phyloP scores from a whole-genome alignment of 495 filamentous ascomycete genomes.

The Podospora pseudocomata region DNA sequence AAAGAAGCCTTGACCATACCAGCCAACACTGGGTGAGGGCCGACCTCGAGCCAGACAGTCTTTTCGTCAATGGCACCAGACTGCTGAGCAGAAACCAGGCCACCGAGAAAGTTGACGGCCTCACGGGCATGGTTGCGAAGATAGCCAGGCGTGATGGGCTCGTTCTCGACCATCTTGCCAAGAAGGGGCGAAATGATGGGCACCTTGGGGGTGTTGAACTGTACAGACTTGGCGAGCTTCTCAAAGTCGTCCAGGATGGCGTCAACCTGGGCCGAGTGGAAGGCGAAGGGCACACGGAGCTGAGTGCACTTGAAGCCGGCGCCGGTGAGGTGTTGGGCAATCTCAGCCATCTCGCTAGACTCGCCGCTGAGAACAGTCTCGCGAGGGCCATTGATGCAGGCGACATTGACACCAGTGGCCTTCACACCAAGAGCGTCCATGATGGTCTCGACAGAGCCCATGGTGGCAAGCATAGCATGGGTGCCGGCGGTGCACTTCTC shows the following conservation, averaged over 20 bases:
- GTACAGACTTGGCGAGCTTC: constrained; percentile 52
- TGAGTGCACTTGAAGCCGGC: constrained; percentile 64
- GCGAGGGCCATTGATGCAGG: constrained; percentile 59
- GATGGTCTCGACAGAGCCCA: constrained; percentile 41
- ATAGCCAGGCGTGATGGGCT: constrained; percentile 57
- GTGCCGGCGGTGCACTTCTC: constrained; percentile 66
- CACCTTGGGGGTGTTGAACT: constrained; percentile 58
- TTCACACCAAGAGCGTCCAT: constrained; percentile 39
- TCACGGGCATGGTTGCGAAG: constrained; percentile 65
- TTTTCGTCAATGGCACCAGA: constrained; percentile 49
- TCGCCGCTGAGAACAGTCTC: constrained; percentile 62
- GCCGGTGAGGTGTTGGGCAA: constrained; percentile 56
- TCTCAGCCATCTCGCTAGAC: constrained; percentile 47
- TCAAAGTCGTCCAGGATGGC: constrained; percentile 67
- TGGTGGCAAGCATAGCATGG: constrained; percentile 64
- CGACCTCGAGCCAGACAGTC: constrained; percentile 63
- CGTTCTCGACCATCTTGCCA: constrained; percentile 55
- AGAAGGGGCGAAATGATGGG: constrained; percentile 69
- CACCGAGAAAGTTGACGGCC: constrained; percentile 69
- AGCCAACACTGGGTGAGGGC: constrained; percentile 65
- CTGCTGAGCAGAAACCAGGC: constrained; percentile 53
- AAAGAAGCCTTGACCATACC: constrained; percentile 68
- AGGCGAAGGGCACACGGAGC: constrained; percentile 72
- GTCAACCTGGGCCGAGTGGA: constrained; percentile 80
- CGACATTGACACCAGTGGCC: constrained; percentile 39